These are phyloP conservation scores for Aspergillus spinulosporus DNA, from an alignment of 2,329 filamentous ascomycete genomes.

Conservation along the genomic window DNA sequence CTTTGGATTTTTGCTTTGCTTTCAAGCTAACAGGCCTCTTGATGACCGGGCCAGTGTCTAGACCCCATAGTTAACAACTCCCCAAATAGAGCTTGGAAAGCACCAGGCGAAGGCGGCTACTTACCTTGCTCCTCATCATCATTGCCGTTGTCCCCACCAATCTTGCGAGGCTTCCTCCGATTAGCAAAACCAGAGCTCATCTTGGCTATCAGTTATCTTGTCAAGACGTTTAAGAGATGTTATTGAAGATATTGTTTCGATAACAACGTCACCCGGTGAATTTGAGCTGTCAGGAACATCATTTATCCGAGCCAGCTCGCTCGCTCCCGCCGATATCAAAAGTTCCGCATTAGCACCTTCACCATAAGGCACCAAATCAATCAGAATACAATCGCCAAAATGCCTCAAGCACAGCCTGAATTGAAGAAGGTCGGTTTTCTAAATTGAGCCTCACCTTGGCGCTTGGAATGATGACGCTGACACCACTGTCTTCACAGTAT, in stretches of 20 bases:
- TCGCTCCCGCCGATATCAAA: constrained; percentile 29
- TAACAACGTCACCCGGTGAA: constrained; percentile 15
- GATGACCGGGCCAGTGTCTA: constrained; percentile 51
- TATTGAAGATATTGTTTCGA: background rate
- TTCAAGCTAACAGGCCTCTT: constrained; percentile 54
- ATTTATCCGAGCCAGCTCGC: constrained; percentile 36
- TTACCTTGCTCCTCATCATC: constrained; percentile 44
- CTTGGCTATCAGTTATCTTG: constrained; percentile 2
- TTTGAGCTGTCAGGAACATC: constrained; percentile 34
- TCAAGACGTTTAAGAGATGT: background rate
- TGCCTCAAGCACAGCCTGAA: constrained; percentile 99
- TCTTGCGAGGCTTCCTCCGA: constrained; percentile 71
- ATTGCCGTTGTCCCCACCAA: constrained; percentile 68
- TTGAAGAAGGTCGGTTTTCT: constrained; percentile 78
- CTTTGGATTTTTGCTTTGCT: constrained; percentile 68
- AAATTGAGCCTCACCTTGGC: background rate
- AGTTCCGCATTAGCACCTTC: constrained; percentile 26
- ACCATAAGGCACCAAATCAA: constrained; percentile 26
- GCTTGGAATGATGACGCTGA: constrained; percentile 20
- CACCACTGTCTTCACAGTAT: constrained; percentile 63
- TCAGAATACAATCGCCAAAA: constrained; percentile 52
- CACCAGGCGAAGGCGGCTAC: constrained; percentile 22
- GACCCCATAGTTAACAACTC: constrained; percentile 24
- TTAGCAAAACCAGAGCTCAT: constrained; percentile 61
- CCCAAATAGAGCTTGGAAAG: background rate